Evolutionary conservation across 306 rosid species (phyloP).

Genomic region (Myrica gale): DNA sequence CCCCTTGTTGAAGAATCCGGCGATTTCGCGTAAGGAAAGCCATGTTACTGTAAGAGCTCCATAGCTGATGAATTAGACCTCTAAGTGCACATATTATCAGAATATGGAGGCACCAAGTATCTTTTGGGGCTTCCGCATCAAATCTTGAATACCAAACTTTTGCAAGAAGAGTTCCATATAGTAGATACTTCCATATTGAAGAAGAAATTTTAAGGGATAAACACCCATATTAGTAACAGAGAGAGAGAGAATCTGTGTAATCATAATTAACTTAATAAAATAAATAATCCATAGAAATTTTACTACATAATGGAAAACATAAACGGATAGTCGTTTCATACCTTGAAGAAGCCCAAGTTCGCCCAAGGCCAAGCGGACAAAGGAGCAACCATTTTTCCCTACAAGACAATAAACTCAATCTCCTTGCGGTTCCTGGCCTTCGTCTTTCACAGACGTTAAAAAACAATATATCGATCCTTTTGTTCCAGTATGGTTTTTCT

Average conservation of each 20-base stretch:
- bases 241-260: background rate
- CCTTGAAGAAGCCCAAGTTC: conserved; percentile 73
- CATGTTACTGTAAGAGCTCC: conserved; percentile 57
- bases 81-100: conserved; percentile 49
- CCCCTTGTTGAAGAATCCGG: conserved; percentile 52
- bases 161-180: conserved; percentile 64
- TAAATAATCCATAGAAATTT: background rate
- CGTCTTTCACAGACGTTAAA: background rate
- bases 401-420: background rate
- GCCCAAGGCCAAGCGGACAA: conserved; percentile 92
- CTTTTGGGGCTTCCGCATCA: conserved; percentile 42
- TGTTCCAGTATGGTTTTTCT: background rate
- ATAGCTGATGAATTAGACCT: conserved; percentile 39
- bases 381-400: conserved; percentile 55
- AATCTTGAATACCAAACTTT: conserved; percentile 48
- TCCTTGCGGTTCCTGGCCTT: background rate
- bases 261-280: too few relatives aligned
- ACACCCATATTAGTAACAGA: background rate
- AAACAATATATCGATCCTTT: background rate
- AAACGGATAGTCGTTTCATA: conserved; percentile 3
- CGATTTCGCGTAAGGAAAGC: conserved; percentile 65
- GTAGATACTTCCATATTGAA: conserved; percentile 42
- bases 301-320: background rate
- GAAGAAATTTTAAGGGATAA: background rate
- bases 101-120: conserved; percentile 67